A percentile compares a stretch with the other conserved stretches of the same genome.
phyloP scores from a whole-genome alignment of 1,284 basidiomycete species.

The Marasmius oreades region DNA sequence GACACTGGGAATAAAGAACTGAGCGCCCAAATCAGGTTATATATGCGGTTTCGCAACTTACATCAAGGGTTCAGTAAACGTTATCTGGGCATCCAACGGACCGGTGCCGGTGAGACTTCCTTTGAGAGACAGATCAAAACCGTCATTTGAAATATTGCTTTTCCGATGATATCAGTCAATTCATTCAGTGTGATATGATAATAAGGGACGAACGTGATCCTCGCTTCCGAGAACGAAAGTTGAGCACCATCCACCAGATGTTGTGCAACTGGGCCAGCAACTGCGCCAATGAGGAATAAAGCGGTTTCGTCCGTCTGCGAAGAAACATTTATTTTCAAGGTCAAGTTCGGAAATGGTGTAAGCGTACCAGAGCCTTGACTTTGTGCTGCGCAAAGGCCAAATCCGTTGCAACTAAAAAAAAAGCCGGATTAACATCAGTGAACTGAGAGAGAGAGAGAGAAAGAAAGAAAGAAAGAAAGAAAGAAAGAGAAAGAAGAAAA shows the following conservation, averaged over 20 bases:
- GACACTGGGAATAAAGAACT: slow-evolving; percentile 36
- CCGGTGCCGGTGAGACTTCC: slow-evolving; percentile 61
- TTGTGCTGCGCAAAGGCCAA: slow-evolving; percentile 61
- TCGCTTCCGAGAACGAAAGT: slow-evolving; percentile 56
- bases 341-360: background rate
- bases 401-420: slow-evolving; percentile 45
- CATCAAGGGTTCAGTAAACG: slow-evolving; percentile 55
- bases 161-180: background rate
- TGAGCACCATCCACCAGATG: slow-evolving; percentile 58
- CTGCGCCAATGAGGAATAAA: slow-evolving; percentile 67
- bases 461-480: too few species aligned
- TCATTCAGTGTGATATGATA: slow-evolving; percentile 10
- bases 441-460: background rate
- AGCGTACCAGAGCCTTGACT: slow-evolving; percentile 55
- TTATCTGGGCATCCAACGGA: slow-evolving; percentile 63
- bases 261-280: slow-evolving; percentile 66
- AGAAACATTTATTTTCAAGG: background rate
- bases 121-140: slow-evolving; percentile 56
- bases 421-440: background rate
- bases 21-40: background rate
- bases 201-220: slow-evolving; percentile 53
- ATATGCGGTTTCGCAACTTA: slow-evolving; percentile 12
- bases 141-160: slow-evolving; percentile 53
- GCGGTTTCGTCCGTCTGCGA: slow-evolving; percentile 58
- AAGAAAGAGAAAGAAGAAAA: too few species aligned